Base-by-base conservation (phyloP, 2,329 filamentous ascomycete species). In the Colletotrichum sp. region DNA sequence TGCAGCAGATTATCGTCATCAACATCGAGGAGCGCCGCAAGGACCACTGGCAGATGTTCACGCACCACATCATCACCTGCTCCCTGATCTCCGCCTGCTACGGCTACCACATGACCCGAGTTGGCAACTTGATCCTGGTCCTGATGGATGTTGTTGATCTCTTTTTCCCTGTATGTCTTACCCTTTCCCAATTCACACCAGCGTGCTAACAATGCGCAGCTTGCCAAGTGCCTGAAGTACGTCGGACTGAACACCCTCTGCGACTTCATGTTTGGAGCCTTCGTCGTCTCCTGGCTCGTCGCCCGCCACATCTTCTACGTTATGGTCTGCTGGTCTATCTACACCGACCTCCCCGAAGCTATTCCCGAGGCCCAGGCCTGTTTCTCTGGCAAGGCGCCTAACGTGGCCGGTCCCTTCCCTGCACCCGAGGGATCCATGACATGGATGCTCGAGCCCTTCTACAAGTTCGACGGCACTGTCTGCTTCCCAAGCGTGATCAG, bases 1-100 rank as follows among this genome's bases (percentile, higher is more conserved):
- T 98, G 64, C 96, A 99, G 86, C 96, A 98, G 86, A 94, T 99
- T 78, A 88, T 98, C 36, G 95, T 98, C 74, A 95, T 99, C 83
- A 94, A 98, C 85, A 96, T 99, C 76, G 97, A 99, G 86, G 95
- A 98, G 86, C 92, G 94, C 79, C 92, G 97, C 81, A 99, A 99
- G 87, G 97, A 99, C 81, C 94, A 98, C 85, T 94, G 92, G 88
- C 96, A 99, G 85, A 99, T 99, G 97, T 92, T 99, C 79, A 94
- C 92, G 21, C 97, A 99, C 85, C 97, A 99, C 86, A 91, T 98
- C 82, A 93, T 99, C 83, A 99, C 97, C 24, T 95, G 93, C 81
- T 88, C 89, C 7, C 92, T 99, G 60, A 93, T 99, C 78, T 92
- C 93, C 73, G 90, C 93, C 36, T 96, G 94, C 78, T 99, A 99